Percentiles rank a stretch among this genome's conserved stretches.
These are phyloP conservation scores for Pleodorina starrii DNA, from an alignment of 139 green algal genomes.

Conservation along the genomic window DNA sequence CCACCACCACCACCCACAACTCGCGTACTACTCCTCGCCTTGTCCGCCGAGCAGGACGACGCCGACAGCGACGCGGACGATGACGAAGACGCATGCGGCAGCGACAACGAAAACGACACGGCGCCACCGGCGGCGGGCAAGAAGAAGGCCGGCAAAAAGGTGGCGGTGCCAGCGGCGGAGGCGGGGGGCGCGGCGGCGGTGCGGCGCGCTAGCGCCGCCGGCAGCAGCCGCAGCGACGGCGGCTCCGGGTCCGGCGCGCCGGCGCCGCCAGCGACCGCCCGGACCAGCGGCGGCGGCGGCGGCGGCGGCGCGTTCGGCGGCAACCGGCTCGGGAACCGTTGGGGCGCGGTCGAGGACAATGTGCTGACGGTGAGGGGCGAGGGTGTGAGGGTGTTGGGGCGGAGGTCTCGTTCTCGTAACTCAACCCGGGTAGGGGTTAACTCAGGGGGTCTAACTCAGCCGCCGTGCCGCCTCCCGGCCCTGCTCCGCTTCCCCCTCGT, in stretches of 20 bases:
- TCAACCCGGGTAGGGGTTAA: no score
- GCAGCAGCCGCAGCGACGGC: constrained; percentile 5
- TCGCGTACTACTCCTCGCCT: no score
- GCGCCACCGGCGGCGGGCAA: not conserved
- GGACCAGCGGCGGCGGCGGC: not conserved
- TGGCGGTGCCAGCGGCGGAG: not conserved
- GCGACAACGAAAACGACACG: constrained; percentile 41
- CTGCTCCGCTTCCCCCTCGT: no score
- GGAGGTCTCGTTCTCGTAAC: no score
- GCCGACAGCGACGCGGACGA: not conserved
- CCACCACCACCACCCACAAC: no score
- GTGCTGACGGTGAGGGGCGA: not conserved
- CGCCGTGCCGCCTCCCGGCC: no score
- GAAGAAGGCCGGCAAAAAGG: not conserved
- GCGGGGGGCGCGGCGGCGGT: not conserved
- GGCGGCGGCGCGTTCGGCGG: not conserved
- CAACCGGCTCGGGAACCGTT: not conserved
- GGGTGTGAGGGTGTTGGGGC: no score
- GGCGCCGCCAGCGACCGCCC: not conserved
- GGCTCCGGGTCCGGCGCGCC: not conserved
- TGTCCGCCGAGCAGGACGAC: no score
- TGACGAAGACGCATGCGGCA: constrained; percentile 31
- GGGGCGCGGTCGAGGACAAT: not conserved
- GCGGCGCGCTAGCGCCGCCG: not conserved
- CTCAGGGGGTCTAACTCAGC: no score